Base-by-base conservation (phyloP, 2,329 filamentous ascomycete genomes). In the Colletotrichum aenigma region DNA sequence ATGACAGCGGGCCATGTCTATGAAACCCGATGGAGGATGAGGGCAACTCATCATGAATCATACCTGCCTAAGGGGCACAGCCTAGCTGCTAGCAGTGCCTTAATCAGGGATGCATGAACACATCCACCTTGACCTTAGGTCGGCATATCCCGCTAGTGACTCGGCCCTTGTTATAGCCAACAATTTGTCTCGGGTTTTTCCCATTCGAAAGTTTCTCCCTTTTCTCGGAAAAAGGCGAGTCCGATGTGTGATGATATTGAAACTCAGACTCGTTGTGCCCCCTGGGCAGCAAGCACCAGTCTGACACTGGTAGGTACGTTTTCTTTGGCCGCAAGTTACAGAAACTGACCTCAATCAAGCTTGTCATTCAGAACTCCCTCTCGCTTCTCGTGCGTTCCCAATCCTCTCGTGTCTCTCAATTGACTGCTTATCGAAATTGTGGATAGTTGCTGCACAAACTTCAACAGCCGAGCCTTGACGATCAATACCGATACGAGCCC, bases 401-500 rank as follows among this genome's bases (percentile, higher is more conserved):
- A 21, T 24, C 16, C 4, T n/a, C 16, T 36, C 18, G 2, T 12
- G 3, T 16, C 12, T 12, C 6, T 38, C 24, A 30, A 36, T n/a
- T 48, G 18, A 26, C 7, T 10, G 28, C n/a, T n/a, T n/a, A n/a
- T n/a, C n/a, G n/a, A n/a, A n/a, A n/a, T n/a, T n/a, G n/a, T n/a
- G n/a, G n/a, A n/a, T n/a, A n/a, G 66, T 13, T 68, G n/a, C 66
- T 58, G 5, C 66, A 68, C 21, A 21, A 18, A 32, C 4, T 68
- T 6, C 52, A 68, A 32, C 52, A 68, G 9, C 62, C 34, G 0
- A 18, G 12, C 21, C 5, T 12, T 2, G 48, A 16, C 18, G n/a
- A 16, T 21, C 13, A 2, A 15, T 1, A 16, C 32, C 30, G 13
- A 38, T 68, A 68, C 16, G 21, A 68, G 10, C 66, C 66, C 16